Conservation (phyloP, 2,329 filamentous ascomycete species). For the Clarireedia paspali region DNA sequence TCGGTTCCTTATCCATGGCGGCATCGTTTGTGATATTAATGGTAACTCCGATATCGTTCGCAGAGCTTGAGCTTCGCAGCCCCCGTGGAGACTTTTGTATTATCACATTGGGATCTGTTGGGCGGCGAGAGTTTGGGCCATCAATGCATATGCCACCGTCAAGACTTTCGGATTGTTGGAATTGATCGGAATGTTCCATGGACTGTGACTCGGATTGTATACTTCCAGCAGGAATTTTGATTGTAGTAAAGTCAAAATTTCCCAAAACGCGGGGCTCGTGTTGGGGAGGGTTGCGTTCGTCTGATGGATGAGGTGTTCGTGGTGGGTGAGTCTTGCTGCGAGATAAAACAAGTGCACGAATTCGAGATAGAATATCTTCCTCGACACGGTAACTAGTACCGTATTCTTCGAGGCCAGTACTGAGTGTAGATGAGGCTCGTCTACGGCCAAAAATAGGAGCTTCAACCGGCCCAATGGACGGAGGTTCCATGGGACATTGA, state of each 20-base stretch:
- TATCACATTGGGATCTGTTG: background rate
- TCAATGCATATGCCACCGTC: slow-evolving; percentile 11
- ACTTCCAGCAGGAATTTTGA: slow-evolving; percentile 2
- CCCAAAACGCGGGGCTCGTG: slow-evolving; percentile 7
- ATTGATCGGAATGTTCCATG: slow-evolving; percentile 7
- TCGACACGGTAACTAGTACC: slow-evolving; percentile 19
- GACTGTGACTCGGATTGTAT: slow-evolving; percentile 17
- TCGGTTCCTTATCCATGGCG: background rate
- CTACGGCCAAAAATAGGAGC: slow-evolving; percentile 10
- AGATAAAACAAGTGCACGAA: slow-evolving; percentile 24
- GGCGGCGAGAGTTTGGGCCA: background rate
- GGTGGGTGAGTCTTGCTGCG: slow-evolving; percentile 20
- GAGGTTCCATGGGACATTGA: slow-evolving; percentile 17
- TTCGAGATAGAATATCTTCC: slow-evolving; percentile 24
- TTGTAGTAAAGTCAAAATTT: slow-evolving; percentile 14
- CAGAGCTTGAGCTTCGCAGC: slow-evolving; percentile 14
- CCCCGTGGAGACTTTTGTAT: background rate
- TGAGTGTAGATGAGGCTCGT: slow-evolving; percentile 16
- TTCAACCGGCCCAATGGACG: slow-evolving; percentile 12
- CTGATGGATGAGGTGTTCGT: slow-evolving; percentile 21
- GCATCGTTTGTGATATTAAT: background rate
- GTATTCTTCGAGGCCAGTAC: slow-evolving; percentile 19
- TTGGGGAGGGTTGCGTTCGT: slow-evolving; percentile 13
- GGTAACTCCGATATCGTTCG: slow-evolving; percentile 9
- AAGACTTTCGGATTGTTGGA: background rate